Evolutionary conservation across 306 rosid species (phyloP), one percentile per base, ranked within the genome.

Genomic region (Corylus heterophylla): DNA sequence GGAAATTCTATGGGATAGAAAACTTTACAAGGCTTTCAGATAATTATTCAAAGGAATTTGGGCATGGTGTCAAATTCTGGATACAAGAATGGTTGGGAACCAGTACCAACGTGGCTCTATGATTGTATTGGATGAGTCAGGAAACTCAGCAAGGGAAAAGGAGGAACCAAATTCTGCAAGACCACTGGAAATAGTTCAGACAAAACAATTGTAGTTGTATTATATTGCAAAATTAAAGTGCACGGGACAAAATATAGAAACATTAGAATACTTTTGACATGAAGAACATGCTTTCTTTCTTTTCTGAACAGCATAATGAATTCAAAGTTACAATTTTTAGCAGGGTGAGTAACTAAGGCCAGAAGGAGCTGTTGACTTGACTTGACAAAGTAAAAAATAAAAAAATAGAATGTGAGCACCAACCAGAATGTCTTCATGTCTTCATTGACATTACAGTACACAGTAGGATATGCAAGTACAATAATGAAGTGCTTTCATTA

Each of bases 111-210:
- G 13, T 44, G 54, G 13, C 49, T 39, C 54, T 68, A 27, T 55
- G n/a, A 6, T 20, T 54, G 20, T 20, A 49, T 47, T 35, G 14
- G 12, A 64, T 74, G 50, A 54, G 48, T 39, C 27, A 45, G 48
- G 66, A 73, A 74, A 68, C 29, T 49, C 74, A 16, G 16, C 29
- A 20, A 12, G 29, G 56, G 55, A 77, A 82, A 5, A 12, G 51
- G 35, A 74, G 22, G 48, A 74, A 45, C 59, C 45, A 71, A 12
- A 78, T 78, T 67, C 86, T 83, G 86, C 73, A 68, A 58, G 64
- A 78, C 16, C 39, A 52, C 20, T 47, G 27, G 55, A n/a, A n/a
- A 9, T 5, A 72, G 70, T 62, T 69, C 8, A 71, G 42, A 52
- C 13, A 27, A 47, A 39, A 39, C 44, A 39, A 39, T 39, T 39